A percentile compares a stretch with the other conserved stretches of the same genome.
These are phyloP conservation scores for Ustilago crameri DNA, from an alignment of 1,284 basidiomycete species.

Conservation along the genomic window DNA sequence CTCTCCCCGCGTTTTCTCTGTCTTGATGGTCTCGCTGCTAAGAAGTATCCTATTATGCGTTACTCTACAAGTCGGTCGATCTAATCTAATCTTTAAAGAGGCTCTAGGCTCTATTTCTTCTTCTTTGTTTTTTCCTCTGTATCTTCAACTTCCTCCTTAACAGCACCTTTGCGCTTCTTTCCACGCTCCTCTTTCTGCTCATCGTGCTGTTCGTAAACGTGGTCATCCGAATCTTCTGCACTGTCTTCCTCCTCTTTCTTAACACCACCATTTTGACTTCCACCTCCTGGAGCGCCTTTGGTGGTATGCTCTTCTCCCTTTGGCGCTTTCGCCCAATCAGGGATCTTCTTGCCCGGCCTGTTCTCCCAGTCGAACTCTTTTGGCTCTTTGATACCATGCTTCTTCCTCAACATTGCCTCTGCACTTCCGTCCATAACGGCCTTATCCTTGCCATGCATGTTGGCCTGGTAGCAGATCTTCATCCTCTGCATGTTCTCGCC, in stretches of 20 bases:
- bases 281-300: slow-evolving; percentile 13
- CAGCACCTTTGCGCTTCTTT: slow-evolving; percentile 24
- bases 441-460: slow-evolving; percentile 48
- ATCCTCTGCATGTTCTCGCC: slow-evolving; percentile 46
- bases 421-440: slow-evolving; percentile 58
- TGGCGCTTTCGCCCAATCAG: slow-evolving; percentile 55
- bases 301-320: slow-evolving; percentile 30
- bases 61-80: background rate
- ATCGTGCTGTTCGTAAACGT: slow-evolving; percentile 28
- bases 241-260: slow-evolving; percentile 24
- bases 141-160: slow-evolving; percentile 3
- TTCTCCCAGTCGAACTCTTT: slow-evolving; percentile 39
- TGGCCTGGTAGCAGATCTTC: slow-evolving; percentile 52
- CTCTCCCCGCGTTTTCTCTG: background rate
- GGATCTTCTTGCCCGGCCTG: slow-evolving; percentile 42
- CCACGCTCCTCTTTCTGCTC: slow-evolving; percentile 35
- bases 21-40: background rate
- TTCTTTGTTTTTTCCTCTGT: slow-evolving; percentile 31
- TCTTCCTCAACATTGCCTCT: slow-evolving; percentile 51
- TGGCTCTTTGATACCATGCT: slow-evolving; percentile 46
- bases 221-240: slow-evolving; percentile 33
- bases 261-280: background rate
- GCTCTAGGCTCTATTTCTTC: slow-evolving; percentile 6
- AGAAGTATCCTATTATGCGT: no score
- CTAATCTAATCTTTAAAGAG: background rate